These are phyloP conservation scores for Inga laurina DNA, from an alignment of 306 rosid genomes.

Conservation along the genomic window DNA sequence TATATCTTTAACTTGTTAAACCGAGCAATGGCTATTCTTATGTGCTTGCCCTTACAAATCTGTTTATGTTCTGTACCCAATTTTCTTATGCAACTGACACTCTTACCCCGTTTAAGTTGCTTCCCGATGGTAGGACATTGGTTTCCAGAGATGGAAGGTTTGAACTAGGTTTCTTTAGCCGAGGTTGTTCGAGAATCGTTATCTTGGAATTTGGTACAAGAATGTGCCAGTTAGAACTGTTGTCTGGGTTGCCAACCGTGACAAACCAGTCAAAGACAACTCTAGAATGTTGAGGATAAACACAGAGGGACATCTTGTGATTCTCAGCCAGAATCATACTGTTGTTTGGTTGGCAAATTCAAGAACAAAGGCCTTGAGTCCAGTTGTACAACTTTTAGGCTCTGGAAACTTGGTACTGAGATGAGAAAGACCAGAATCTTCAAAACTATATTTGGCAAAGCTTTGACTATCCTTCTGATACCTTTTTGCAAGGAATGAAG, in stretches of 20 bases:
- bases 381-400: slow-evolving; percentile 31
- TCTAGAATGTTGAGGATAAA: slow-evolving; percentile 40
- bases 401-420: slow-evolving; percentile 47
- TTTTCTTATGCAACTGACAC: not conserved
- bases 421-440: slow-evolving; percentile 22
- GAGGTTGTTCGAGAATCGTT: slow-evolving; percentile 6
- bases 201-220: slow-evolving; percentile 60
- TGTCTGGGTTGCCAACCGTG: slow-evolving; percentile 60
- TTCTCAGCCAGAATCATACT: slow-evolving; percentile 19
- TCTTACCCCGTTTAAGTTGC: not conserved
- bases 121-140: not conserved
- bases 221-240: slow-evolving; percentile 29
- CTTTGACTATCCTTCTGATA: slow-evolving; percentile 51
- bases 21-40: not conserved
- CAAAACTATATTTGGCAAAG: slow-evolving; percentile 45
- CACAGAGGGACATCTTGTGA: slow-evolving; percentile 24
- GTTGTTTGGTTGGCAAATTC: slow-evolving; percentile 43
- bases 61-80: not conserved
- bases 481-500: slow-evolving; percentile 49
- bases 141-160: slow-evolving; percentile 1
- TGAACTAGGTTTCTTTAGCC: slow-evolving; percentile 14
- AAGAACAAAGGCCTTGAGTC: not conserved
- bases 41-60: not conserved
- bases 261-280: slow-evolving; percentile 37
- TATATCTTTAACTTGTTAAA: not conserved